Evolutionary conservation across 1,139 yeast genomes (phyloP), one percentile per base, ranked within the genome.

Genomic region (Candida dubliniensis): DNA sequence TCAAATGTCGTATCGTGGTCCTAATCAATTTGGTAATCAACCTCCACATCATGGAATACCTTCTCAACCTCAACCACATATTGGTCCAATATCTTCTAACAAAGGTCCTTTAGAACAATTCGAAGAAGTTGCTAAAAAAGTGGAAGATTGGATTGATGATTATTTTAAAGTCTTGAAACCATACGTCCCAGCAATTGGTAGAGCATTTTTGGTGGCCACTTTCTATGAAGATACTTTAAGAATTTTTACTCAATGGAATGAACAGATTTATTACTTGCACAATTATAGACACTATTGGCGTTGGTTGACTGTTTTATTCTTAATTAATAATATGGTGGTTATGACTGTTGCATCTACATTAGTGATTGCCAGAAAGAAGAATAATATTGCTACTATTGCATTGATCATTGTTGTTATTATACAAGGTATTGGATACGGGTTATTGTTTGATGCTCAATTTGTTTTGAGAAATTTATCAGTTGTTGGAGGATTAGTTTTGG

Each of bases 131-230:
- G 62, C 79, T 33, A 72, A 72, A 47, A 60, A 63, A 46, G 61
- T 74, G 8, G 85, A 80, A 55, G 75, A 69, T 41, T 53, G 65
- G 15, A 66, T 79, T 40, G 84, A 79, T 56, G 66, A 62, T 30
- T 66, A 73, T 52, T 64, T 71, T 24, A 69, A 71, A 35, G 78
- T 83, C 11, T 60, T 84, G 43, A 84, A 77, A 61, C 93, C 93
- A 0, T 84, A 81, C 54, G 83, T 84, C 30, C 98, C 98, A 11
- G 82, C 85, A 23, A 78, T 93, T 53, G 98, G 97, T 26, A 77
- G 99, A 47, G 83, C 88, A 49, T 79, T 91, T 56, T 90, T 93
- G 53, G 96, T 93, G 48, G 96, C 96, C 42, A 93, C 99, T 1
- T 93, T 91, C 62, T 81, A 83, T 56, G 99, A 93, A 66, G 99